Base-by-base conservation (phyloP, 495 filamentous ascomycete genomes). In the Aspergillus egyptiacus region DNA sequence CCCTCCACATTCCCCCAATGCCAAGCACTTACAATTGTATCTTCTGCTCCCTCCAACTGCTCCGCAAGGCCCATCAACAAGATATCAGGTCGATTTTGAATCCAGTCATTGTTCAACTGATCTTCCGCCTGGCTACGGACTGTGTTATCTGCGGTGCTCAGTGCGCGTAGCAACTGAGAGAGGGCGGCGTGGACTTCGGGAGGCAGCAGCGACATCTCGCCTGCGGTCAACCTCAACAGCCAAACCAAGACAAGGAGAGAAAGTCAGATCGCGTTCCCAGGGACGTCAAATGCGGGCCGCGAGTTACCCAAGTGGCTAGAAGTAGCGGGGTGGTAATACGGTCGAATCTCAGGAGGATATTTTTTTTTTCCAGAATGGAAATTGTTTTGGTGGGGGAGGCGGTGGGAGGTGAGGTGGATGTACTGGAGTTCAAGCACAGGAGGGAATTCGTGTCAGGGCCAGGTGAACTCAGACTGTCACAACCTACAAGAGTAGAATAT, bases 31-130 rank as follows among this genome's bases (percentile, higher is more conserved):
- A 91, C 89, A 46, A 74, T 70, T 45, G 82, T 59, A 57, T 90
- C 83, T 52, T 78, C 74, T 17, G 85, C 76, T 14, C 74, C 79
- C 56, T 84, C 79, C 58, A 95, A 85, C 69, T 97, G 91, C 68
- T 99, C 94, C 15, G 84, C 89, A 56, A 99, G 69, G 47, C 90
- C 94, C 85, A 96, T 89, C 65, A 99, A 69, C 30, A 97, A 71
- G 51, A 93, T 74, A 55, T 95, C 90, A 28, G 94, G 91, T 33
- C 83, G 79, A 15, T 77, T 76, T 43, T 72, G 75, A 31, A 89
- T 82, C 93, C 93, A 99, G 66, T 90, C 86, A 67, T 81, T 85
- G 61, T 86, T 88, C 51, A 99, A 70, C 63, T 87, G 82, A 40
- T 91, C 88, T 69, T 99, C 94, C 39, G 91, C 90, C 62, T 86